Evolutionary conservation across 1,139 yeast species (phyloP).

Genomic region (Nakaseomyces delphensis): DNA sequence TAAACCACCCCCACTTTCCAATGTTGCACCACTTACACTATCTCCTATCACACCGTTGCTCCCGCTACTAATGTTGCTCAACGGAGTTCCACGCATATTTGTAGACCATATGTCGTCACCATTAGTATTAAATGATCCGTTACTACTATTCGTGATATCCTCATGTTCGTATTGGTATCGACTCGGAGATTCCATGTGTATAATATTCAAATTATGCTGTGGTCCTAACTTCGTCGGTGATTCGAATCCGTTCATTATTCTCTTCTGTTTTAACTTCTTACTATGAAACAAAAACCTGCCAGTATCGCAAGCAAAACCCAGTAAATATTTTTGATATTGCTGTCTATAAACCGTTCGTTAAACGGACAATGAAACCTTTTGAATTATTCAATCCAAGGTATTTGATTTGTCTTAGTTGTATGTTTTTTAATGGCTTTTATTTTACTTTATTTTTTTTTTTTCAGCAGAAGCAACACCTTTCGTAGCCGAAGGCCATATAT

Average conservation of each 20-base stretch:
- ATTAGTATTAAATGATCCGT: background rate
- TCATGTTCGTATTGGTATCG: background rate
- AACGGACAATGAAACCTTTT: too few species aligned
- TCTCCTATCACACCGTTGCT: background rate
- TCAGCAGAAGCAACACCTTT: too few species aligned
- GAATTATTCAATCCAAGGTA: too few species aligned
- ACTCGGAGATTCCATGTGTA: conserved; percentile 3
- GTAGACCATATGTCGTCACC: conserved; percentile 5
- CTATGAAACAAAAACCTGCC: too few species aligned
- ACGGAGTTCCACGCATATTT: conserved; percentile 1
- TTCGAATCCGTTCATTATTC: background rate
- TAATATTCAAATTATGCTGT: conserved; percentile 1
- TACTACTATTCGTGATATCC: conserved; percentile 1
- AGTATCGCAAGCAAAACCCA: too few species aligned
- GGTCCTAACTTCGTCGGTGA: conserved; percentile 6
- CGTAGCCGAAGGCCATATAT: too few species aligned
- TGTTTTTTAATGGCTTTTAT: too few species aligned
- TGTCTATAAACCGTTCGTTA: too few species aligned
- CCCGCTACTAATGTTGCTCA: background rate
- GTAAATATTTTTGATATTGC: too few species aligned
- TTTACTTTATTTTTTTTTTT: too few species aligned
- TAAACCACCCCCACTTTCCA: background rate
- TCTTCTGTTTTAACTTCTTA: too few species aligned
- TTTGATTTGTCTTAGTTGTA: too few species aligned
- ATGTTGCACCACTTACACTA: background rate